These are phyloP conservation scores for Ustilago loliicola DNA, from an alignment of 1,284 basidiomycete species.

Conservation along the genomic window DNA sequence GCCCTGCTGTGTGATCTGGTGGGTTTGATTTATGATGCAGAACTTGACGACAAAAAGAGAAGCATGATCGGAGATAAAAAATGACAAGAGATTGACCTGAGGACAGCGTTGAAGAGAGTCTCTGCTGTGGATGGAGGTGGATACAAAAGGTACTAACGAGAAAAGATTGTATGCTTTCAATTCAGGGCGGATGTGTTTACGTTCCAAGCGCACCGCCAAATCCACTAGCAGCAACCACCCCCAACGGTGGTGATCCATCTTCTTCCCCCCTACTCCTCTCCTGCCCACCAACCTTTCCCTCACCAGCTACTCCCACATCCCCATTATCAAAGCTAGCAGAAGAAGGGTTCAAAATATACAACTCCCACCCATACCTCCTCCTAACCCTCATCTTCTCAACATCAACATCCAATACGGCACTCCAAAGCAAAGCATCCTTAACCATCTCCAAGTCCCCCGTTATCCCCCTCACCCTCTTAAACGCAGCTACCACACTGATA, in stretches of 20 bases:
- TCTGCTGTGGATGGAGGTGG: no score
- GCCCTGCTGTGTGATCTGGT: no score
- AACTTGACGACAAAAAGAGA: no score
- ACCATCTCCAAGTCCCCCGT: slow-evolving; percentile 40
- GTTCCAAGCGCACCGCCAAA: slow-evolving; percentile 29
- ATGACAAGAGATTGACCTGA: no score
- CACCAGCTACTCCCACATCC: slow-evolving; percentile 2
- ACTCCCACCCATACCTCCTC: slow-evolving; percentile 54
- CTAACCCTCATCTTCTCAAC: slow-evolving; percentile 40
- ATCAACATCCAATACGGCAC: slow-evolving; percentile 56
- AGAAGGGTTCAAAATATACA: slow-evolving; percentile 28
- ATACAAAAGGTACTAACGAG: background rate
- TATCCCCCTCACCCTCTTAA: slow-evolving; percentile 58
- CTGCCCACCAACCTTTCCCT: background rate
- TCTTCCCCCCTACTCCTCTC: background rate
- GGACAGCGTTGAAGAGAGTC: no score
- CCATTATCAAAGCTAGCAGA: background rate
- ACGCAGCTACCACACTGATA: slow-evolving; percentile 51
- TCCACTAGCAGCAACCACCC: slow-evolving; percentile 39
- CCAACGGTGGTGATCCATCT: slow-evolving; percentile 27
- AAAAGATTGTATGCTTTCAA: background rate
- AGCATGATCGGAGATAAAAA: no score
- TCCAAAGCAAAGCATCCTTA: slow-evolving; percentile 47
- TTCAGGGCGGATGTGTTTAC: background rate
- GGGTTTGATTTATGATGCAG: no score